phyloP scores from a whole-genome alignment of 768 basidiomycete species.

The Kwoniella botswanensis region DNA sequence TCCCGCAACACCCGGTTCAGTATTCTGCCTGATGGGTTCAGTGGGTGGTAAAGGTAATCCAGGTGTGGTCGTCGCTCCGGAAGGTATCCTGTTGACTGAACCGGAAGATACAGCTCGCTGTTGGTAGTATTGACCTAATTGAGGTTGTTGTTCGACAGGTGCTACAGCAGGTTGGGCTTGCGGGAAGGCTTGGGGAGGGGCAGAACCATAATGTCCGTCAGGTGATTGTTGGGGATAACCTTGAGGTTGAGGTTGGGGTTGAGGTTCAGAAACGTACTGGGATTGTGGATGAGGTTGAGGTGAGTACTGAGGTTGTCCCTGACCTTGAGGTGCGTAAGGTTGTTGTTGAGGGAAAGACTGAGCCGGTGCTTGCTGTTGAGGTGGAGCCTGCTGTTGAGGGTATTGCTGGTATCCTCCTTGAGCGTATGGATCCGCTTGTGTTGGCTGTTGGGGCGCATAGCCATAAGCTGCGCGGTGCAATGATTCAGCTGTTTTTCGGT shows the following conservation, averaged over 20 bases:
- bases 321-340: conserved; percentile 21
- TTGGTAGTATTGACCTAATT: conserved; percentile 36
- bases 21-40: conserved; percentile 51
- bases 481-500: neutral
- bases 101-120: conserved; percentile 24
- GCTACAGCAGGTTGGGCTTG: conserved; percentile 49
- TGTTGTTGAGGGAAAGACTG: conserved; percentile 22
- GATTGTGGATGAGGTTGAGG: conserved; percentile 14
- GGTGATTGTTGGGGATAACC: conserved; percentile 21
- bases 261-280: neutral
- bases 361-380: conserved; percentile 16
- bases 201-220: conserved; percentile 17
- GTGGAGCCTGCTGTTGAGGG: conserved; percentile 20
- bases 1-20: conserved; percentile 57
- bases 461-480: conserved; percentile 36
- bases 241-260: conserved; percentile 15
- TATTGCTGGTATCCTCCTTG: conserved; percentile 51
- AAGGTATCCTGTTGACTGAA: conserved; percentile 49
- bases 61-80: conserved; percentile 28
- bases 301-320: conserved; percentile 22
- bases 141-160: conserved; percentile 33
- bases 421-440: conserved; percentile 43
- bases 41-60: conserved; percentile 42
- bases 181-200: conserved; percentile 36
- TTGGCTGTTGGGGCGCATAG: conserved; percentile 50